A percentile compares a stretch with the other conserved stretches of the same genome.
phyloP scores from a whole-genome alignment of 2,329 filamentous ascomycete species.

The Beauveria australis region DNA sequence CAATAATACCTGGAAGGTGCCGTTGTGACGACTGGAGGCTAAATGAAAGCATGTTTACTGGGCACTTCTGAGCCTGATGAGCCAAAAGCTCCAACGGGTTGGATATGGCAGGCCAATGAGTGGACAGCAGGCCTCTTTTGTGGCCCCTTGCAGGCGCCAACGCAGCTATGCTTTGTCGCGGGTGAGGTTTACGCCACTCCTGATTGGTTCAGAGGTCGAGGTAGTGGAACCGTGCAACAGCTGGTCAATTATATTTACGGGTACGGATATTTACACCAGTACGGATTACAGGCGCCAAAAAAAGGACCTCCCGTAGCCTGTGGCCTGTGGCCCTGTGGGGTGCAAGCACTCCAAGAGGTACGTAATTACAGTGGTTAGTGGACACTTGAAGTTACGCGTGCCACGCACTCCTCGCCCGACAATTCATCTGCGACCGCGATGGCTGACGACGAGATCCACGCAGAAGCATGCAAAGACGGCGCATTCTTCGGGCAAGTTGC shows the following conservation, averaged over 20 bases:
- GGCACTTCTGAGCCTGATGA: neutral
- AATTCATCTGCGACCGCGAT: neutral
- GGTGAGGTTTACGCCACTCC: neutral
- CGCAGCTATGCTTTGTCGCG: neutral
- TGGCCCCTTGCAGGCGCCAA: neutral
- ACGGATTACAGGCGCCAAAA: neutral
- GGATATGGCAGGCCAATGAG: neutral
- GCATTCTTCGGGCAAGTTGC: too few relatives aligned
- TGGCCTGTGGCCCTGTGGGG: too few relatives aligned
- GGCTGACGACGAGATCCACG: neutral
- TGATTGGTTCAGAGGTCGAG: neutral
- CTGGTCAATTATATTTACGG: neutral
- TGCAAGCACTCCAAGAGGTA: too few relatives aligned
- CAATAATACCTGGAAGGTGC: neutral
- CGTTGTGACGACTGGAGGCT: neutral
- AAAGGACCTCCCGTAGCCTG: neutral
- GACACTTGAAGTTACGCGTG: too few relatives aligned
- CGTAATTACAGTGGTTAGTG: too few relatives aligned
- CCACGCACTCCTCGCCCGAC: neutral
- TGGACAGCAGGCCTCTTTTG: too few relatives aligned
- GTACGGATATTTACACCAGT: too few relatives aligned
- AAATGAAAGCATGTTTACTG: constrained; percentile 5
- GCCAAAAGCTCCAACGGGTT: neutral
- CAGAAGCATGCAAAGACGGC: too few relatives aligned
- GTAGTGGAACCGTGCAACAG: neutral